phyloP scores from a whole-genome alignment of 306 rosid genomes.

The Casuarina cunninghamiana region DNA sequence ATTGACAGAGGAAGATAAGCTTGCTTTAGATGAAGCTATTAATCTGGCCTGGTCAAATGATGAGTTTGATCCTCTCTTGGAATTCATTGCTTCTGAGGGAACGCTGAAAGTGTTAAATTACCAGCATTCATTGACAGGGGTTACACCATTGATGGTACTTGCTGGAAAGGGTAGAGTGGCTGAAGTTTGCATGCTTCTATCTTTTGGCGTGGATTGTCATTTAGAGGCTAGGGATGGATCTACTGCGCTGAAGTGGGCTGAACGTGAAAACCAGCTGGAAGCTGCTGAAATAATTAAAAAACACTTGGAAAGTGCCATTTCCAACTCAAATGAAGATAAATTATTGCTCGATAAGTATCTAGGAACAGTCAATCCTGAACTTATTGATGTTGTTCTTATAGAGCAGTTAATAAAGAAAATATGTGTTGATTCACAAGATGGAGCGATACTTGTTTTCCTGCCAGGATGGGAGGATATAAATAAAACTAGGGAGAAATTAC shows the following conservation, averaged over 20 bases:
- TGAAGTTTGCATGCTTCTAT: slow-evolving; percentile 78
- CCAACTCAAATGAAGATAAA: slow-evolving; percentile 48
- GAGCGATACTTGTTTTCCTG: slow-evolving; percentile 91
- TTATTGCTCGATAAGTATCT: slow-evolving; percentile 60
- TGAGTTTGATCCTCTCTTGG: slow-evolving; percentile 73
- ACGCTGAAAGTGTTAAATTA: slow-evolving; percentile 54
- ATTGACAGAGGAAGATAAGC: slow-evolving; percentile 64
- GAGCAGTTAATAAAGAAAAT: slow-evolving; percentile 71
- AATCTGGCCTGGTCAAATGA: slow-evolving; percentile 78
- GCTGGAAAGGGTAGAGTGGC: slow-evolving; percentile 85
- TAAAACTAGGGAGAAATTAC: slow-evolving; percentile 61
- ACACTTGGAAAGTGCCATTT: slow-evolving; percentile 47
- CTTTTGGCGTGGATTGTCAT: slow-evolving; percentile 72
- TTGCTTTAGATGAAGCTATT: slow-evolving; percentile 79
- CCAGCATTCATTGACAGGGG: slow-evolving; percentile 78
- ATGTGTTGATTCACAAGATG: slow-evolving; percentile 74
- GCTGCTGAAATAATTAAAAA: slow-evolving; percentile 56
- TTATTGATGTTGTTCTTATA: slow-evolving; percentile 65
- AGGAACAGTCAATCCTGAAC: slow-evolving; percentile 54
- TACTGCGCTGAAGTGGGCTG: slow-evolving; percentile 71
- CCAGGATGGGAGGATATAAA: slow-evolving; percentile 99
- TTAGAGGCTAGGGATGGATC: slow-evolving; percentile 68
- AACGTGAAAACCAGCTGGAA: slow-evolving; percentile 57
- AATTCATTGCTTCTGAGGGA: slow-evolving; percentile 65
- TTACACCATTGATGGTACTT: slow-evolving; percentile 85